Percentiles rank a stretch among this genome's conserved stretches.
phyloP scores from a whole-genome alignment of 2,329 filamentous ascomycete genomes.

The Sporothrix schenckii region DNA sequence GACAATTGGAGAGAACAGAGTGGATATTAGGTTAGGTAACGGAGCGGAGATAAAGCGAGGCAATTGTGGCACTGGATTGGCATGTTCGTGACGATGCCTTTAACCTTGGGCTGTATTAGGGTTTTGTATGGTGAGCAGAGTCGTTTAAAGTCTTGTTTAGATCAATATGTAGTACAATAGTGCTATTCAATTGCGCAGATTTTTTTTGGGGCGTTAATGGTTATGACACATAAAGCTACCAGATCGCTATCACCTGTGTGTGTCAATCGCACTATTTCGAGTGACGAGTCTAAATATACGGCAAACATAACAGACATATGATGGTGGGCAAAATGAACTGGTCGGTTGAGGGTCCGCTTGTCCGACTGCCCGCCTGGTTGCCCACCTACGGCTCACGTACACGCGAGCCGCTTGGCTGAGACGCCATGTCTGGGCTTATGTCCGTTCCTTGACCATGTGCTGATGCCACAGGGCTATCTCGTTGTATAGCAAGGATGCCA shows the following conservation, averaged over 20 bases:
- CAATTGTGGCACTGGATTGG: neutral
- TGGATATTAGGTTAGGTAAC: slow-evolving; percentile 48
- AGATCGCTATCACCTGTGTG: no score
- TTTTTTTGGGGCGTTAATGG: no score
- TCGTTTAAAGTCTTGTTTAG: no score
- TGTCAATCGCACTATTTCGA: neutral
- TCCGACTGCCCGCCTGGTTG: no score
- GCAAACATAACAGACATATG: no score
- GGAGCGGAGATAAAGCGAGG: neutral
- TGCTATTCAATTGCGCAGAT: no score
- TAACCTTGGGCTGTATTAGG: no score
- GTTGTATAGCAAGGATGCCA: slow-evolving; percentile 49
- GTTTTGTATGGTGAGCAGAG: neutral
- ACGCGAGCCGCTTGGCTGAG: neutral
- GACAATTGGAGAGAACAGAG: slow-evolving; percentile 55
- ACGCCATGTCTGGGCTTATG: neutral
- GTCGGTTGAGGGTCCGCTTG: neutral
- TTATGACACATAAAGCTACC: no score
- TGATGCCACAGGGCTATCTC: neutral
- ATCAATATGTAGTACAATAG: no score
- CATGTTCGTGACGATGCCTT: neutral
- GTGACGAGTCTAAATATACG: neutral
- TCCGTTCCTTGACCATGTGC: slow-evolving; percentile 32
- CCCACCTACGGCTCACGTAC: neutral
- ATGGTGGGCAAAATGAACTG: neutral